Evolutionary conservation across 2,329 filamentous ascomycete species (phyloP), one percentile per base, ranked within the genome.

Genomic region (Pleomassaria siparia): DNA sequence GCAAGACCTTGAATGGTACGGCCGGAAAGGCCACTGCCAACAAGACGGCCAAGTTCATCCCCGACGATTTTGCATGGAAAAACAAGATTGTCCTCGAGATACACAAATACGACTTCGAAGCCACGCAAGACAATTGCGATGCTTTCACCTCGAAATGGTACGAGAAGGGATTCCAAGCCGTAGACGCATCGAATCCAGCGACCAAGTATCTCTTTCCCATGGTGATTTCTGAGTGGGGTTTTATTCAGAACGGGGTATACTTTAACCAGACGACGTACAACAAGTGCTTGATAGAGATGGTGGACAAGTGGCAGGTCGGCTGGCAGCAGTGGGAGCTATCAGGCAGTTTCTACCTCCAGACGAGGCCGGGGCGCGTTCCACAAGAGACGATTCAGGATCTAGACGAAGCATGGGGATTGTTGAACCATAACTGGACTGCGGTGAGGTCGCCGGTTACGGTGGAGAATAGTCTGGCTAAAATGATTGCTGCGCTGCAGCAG

Each of bases 331-430:
- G 63, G 64, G 63, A 65, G 32, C 43, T 68, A 2, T 60, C 60
- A 1, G 64, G 66, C 4, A 64, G 59, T 33, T 66, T 60, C 30
- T 66, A 64, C 30, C 52, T 66, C 15, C 76, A 77, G 73, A 75
- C 65, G 2, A 54, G 65, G 43, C 64, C 64, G 8, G 50, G 52
- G 5, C 52, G 64, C 13, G 55, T 50, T n/a, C 64, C 63, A 0
- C 25, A 47, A n/a, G n/a, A n/a, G 7, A 66, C 60, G 2, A 58
- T 68, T 8, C 58, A 66, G 18, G 65, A 55, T 0, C 28, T 60
- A 18, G 64, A 68, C 20, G 65, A 67, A 39, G 56, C 58, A 22
- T 68, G 65, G 64, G 64, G 63, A 0, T 24, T 68, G 40, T 37
- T 68, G 24, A 56, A 66, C 41, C 66, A 67, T 22, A 50, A 64